These are phyloP conservation scores for Xylaria sp. DNA, from an alignment of 2,329 filamentous ascomycete species.

Conservation along the genomic window DNA sequence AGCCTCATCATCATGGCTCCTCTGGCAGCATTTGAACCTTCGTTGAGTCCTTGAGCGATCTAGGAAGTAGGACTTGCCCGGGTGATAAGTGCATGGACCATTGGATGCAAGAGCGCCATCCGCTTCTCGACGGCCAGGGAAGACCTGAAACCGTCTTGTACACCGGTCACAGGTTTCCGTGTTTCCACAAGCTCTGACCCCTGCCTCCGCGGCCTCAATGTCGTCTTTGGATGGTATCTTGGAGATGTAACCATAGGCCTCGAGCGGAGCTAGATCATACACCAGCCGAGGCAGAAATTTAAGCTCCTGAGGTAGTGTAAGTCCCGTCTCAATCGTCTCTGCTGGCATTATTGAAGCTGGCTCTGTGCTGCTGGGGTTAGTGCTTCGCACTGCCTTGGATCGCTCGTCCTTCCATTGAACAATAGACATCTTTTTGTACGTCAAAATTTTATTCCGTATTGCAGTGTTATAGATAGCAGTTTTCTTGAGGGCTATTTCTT, in stretches of 20 bases:
- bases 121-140: constrained; percentile 80
- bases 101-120: constrained; percentile 81
- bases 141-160: constrained; percentile 86
- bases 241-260: constrained; percentile 79
- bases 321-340: constrained; percentile 72
- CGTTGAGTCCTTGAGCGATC: constrained; percentile 67
- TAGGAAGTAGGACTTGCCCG: constrained; percentile 73
- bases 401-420: constrained; percentile 77
- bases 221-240: constrained; percentile 71
- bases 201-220: constrained; percentile 72
- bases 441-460: constrained; percentile 82
- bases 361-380: constrained; percentile 48
- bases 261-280: constrained; percentile 72
- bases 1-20: constrained; percentile 71
- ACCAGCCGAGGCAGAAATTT: constrained; percentile 69
- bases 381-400: constrained; percentile 47
- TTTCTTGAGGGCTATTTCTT: constrained; percentile 74
- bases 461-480: constrained; percentile 81
- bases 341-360: constrained; percentile 53
- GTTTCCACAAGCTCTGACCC: constrained; percentile 72
- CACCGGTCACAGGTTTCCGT: constrained; percentile 94
- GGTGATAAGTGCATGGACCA: constrained; percentile 83
- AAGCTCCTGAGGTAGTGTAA: constrained; percentile 75
- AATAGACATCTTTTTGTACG: constrained; percentile 78
- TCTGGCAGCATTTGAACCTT: constrained; percentile 81